phyloP scores from a whole-genome alignment of 306 rosid species.

The Acacia crassicarpa region DNA sequence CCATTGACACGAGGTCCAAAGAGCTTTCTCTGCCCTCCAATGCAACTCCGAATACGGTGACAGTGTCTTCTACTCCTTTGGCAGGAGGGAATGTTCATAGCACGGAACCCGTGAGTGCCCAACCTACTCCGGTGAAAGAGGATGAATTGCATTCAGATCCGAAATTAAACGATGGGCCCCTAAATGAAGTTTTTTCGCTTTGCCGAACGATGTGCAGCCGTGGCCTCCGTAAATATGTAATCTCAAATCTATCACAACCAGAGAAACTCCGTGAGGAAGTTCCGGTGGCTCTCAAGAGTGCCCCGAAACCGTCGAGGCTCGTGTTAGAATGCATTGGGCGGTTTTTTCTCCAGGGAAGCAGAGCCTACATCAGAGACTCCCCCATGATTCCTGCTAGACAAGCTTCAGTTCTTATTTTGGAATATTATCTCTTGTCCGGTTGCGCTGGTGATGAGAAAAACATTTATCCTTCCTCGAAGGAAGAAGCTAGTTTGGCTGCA shows the following conservation, averaged over 20 bases:
- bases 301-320: constrained; percentile 47
- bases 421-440: constrained; percentile 53
- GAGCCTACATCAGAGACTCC: constrained; percentile 42
- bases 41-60: not conserved
- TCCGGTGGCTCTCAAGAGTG: constrained; percentile 46
- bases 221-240: constrained; percentile 49
- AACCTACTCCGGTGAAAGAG: not conserved
- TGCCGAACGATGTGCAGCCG: constrained; percentile 56
- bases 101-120: not conserved
- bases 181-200: constrained; percentile 33
- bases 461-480: constrained; percentile 33
- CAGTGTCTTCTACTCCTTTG: not conserved
- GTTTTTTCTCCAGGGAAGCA: constrained; percentile 64
- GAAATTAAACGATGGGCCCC: constrained; percentile 8
- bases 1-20: constrained; percentile 38
- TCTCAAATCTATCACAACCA: constrained; percentile 30
- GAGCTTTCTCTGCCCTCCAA: constrained; percentile 19
- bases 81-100: not conserved
- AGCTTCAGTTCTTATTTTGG: constrained; percentile 50
- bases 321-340: constrained; percentile 63
- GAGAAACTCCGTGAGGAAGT: constrained; percentile 37
- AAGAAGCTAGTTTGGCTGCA: constrained; percentile 43
- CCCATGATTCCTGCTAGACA: constrained; percentile 49
- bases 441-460: constrained; percentile 26
- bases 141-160: not conserved